phyloP scores from a whole-genome alignment of 305 asterid species.

The Fraxinus velutina region DNA sequence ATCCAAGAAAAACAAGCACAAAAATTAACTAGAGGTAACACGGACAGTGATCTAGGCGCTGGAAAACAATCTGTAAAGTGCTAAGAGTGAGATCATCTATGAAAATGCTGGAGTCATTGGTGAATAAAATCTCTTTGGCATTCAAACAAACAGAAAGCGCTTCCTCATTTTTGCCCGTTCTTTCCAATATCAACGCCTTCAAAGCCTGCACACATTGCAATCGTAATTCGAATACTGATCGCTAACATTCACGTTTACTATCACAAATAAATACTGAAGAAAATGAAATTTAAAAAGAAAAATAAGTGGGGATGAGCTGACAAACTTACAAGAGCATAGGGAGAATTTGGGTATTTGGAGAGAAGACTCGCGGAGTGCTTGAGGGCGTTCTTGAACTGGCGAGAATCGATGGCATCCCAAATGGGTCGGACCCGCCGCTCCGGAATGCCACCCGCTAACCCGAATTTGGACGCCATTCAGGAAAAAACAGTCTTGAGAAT shows the following conservation, averaged over 20 bases:
- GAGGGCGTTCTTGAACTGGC: conserved; percentile 90
- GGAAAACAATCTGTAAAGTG: conserved; percentile 92
- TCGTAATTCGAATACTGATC: neutral
- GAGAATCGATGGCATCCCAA: conserved; percentile 95
- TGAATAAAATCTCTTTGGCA: conserved; percentile 69
- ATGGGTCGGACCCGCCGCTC: conserved; percentile 92
- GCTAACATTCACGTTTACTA: neutral
- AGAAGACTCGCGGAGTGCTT: conserved; percentile 69
- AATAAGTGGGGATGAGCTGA: neutral
- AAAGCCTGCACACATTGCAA: conserved; percentile 52
- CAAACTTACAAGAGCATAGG: conserved; percentile 75
- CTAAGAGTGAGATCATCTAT: conserved; percentile 93
- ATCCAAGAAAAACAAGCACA: neutral
- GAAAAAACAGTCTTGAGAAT: neutral
- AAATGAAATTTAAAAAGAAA: neutral
- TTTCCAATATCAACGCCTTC: conserved; percentile 81
- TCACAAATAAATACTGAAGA: neutral
- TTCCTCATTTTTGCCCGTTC: conserved; percentile 84
- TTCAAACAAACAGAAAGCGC: conserved; percentile 74
- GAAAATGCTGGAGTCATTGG: conserved; percentile 49
- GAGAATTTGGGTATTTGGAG: conserved; percentile 73
- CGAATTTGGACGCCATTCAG: conserved; percentile 84
- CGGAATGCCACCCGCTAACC: conserved; percentile 88
- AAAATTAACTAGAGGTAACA: conserved; percentile 11
- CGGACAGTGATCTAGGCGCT: conserved; percentile 86